A percentile compares a stretch with the other conserved stretches of the same genome.
Evolutionary conservation across 768 basidiomycete species (phyloP).

Genomic region (Udeniomyces megalosporus): DNA sequence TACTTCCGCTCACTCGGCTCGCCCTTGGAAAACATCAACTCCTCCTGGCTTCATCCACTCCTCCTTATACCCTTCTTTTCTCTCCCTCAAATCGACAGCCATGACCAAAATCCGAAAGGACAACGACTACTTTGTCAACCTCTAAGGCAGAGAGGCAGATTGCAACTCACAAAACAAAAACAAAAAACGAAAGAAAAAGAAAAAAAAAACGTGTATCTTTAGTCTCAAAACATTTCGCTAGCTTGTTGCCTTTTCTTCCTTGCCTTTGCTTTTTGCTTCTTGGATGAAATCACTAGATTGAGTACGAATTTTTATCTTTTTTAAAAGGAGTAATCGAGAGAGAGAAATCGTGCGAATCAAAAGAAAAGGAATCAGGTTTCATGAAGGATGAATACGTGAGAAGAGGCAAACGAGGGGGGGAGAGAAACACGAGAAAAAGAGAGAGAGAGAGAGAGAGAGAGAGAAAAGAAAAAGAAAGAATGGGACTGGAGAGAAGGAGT

Average conservation of each 20-base stretch:
- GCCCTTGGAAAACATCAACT: too few relatives aligned
- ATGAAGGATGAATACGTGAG: too few relatives aligned
- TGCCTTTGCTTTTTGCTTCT: conserved; percentile 24
- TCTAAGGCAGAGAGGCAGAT: conserved; percentile 17
- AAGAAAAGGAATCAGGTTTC: not conserved
- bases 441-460: not conserved
- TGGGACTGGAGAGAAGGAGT: not conserved
- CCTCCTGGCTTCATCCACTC: too few relatives aligned
- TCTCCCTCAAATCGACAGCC: conserved; percentile 34
- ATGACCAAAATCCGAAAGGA: conserved; percentile 78
- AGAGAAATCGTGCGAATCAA: conserved; percentile 22
- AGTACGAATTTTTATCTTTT: too few relatives aligned
- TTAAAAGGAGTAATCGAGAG: conserved; percentile 22
- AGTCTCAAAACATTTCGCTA: too few relatives aligned
- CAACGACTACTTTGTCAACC: conserved; percentile 34
- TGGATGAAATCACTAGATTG: conserved; percentile 22
- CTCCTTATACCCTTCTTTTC: not conserved
- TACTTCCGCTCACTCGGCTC: too few relatives aligned
- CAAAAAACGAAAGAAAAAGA: too few relatives aligned
- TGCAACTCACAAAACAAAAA: too few relatives aligned
- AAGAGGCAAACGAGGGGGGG: too few relatives aligned
- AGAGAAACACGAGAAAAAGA: conserved; percentile 25
- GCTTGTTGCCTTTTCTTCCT: too few relatives aligned
- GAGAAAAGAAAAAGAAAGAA: conserved; percentile 12
- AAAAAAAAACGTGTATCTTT: too few relatives aligned